Base-by-base conservation (phyloP, 768 basidiomycete genomes). In the Phlebiopsis flavidoalba region DNA sequence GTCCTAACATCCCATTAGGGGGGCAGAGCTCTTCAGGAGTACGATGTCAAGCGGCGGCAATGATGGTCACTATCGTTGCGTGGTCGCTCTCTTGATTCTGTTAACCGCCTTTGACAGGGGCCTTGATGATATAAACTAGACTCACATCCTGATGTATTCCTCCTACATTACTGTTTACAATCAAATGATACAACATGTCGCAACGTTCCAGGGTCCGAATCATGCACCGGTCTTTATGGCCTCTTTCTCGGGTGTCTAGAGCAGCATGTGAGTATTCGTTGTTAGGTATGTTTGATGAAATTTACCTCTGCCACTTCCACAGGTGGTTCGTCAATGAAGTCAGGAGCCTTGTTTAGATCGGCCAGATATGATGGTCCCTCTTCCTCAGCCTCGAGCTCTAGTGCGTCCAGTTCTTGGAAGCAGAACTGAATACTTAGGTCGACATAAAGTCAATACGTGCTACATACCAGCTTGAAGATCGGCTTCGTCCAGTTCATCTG, bases 401-500 rank as follows among this genome's bases (percentile, higher is more conserved):
- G 77, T 0, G 96, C 96, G 62, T 98, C 96, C 22, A 99, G 81
- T 76, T 99, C 97, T 98, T 70, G 10, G n/a, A 53, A 17, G 36
- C 31, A 43, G 22, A 35, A 35, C 6, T 37, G 8, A 10, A 43
- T 21, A 21, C 65, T n/a, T 24, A 17, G 12, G 46, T n/a, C 14
- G 5, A 48, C 57, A 19, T 14, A 49, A 31, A 55, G n/a, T 43
- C 31, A 48, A 7, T 52, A 49, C 14, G 40, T 12, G 40, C 3
- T 3, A 69, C 83, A 52, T 68, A 90, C 96, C 96, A 49, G 97
- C 97, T 80, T 98, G 90, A 3, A 99, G 80, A 73, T 98, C 97
- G 8, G 91, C 93, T 72, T 99, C 97, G 74, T 99, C 97, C 22
- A 99, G 80, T 72, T 98, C 97, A 65, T 99, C 97, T 15, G 97